Base-by-base conservation (phyloP, 768 basidiomycete species). In the Suillus plorans region DNA sequence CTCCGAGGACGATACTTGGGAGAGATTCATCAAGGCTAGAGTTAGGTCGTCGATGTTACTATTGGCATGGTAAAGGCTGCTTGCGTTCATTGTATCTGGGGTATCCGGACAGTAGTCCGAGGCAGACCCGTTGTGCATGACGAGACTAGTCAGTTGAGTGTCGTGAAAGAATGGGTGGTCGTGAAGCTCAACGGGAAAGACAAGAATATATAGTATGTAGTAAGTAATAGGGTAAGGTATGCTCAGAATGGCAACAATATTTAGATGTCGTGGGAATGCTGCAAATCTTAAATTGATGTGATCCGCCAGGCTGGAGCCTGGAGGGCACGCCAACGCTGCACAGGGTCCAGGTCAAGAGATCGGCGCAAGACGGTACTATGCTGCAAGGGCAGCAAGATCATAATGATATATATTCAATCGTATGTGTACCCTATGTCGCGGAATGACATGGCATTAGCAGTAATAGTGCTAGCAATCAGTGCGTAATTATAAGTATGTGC, bases 1-100 rank as follows among this genome's bases (percentile, higher is more conserved):
- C 62, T 92, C 91, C 25, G 91, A 92, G n/a, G 91, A 91, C 1
- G 87, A 84, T 22, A 86, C 80, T 45, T 88, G 84, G 37, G 92
- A 90, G 76, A 90, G 89, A 73, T 87, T 86, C 60, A 86, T 80
- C 66, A 95, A 74, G 4, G 91, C 90, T 49, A 84, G 77, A 0
- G 91, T 94, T 55, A 95, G 80, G 76, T 94, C 90, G 78, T 95
- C 90, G 74, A 94, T 87, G 60, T 88, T 90, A 66, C 76, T 83
- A 5, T 83, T 82, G 22, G 84, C 82, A 71, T 82, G 79, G 74
- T 85, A 75, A 42, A 86, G 78, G 68, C 82, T 86, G 71, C 72
- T 84, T 12, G 82, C 74, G 65, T 84, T 67, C n/a, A 82, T 79
- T 10, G 87, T 84, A 70, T 81, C 81, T 49, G 84, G 86, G 5